A percentile compares a stretch with the other conserved stretches of the same genome.
Conservation (phyloP, 2,329 filamentous ascomycete genomes). For the Chalara sp. region DNA sequence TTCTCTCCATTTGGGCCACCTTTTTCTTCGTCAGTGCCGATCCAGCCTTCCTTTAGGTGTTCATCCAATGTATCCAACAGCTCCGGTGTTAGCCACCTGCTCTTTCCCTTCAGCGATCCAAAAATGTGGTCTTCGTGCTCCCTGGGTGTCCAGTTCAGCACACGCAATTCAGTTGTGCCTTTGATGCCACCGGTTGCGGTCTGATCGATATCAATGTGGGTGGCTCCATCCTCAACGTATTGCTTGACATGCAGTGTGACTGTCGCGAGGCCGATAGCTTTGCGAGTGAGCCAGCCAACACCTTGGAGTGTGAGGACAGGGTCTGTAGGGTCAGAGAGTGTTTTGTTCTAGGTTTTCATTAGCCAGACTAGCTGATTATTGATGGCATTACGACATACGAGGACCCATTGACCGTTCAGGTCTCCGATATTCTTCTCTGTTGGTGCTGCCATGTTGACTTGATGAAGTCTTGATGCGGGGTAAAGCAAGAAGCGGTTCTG, state of each 20-base stretch:
- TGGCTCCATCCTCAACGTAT: conserved; percentile 33
- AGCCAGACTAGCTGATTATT: not conserved
- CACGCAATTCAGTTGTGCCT: conserved; percentile 50
- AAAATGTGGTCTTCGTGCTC: conserved; percentile 57
- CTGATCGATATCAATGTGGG: conserved; percentile 53
- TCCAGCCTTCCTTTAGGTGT: conserved; percentile 41
- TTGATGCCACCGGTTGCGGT: conserved; percentile 55
- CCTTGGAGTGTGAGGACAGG: conserved; percentile 52
- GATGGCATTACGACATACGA: conserved; percentile 33
- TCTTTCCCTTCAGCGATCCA: conserved; percentile 37
- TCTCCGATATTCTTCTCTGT: conserved; percentile 42
- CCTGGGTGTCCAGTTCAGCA: conserved; percentile 46
- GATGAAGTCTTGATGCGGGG: not conserved
- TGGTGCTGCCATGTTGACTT: conserved; percentile 45
- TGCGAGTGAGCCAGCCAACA: conserved; percentile 51
- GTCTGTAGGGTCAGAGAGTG: conserved; percentile 50
- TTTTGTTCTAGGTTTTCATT: conserved; percentile 45
- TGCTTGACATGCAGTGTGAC: conserved; percentile 41
- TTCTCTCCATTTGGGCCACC: conserved; percentile 34
- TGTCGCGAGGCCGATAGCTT: conserved; percentile 51
- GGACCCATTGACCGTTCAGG: conserved; percentile 45
- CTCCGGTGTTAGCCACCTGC: conserved; percentile 17
- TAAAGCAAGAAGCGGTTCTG: not conserved
- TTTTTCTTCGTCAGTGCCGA: conserved; percentile 36
- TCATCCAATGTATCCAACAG: conserved; percentile 28